Conservation (phyloP, 495 filamentous ascomycete genomes). For the Penicillium lagena region DNA sequence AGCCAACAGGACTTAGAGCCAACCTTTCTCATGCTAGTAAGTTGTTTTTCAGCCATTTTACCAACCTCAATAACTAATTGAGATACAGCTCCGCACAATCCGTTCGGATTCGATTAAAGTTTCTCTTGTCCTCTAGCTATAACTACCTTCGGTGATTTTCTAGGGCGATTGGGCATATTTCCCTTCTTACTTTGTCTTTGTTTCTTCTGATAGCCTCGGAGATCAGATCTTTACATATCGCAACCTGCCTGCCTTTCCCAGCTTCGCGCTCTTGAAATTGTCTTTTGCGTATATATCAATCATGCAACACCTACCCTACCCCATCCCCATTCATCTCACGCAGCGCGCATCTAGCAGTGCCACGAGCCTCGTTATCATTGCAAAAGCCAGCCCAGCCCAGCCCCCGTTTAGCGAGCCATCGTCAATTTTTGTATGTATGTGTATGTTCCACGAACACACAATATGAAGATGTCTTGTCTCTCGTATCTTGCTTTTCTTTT, state of each 20-base stretch:
- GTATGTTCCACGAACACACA: too few relatives aligned
- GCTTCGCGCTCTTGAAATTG: slow-evolving; percentile 7
- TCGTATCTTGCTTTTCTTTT: slow-evolving; percentile 4
- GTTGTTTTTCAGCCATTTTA: slow-evolving; percentile 32
- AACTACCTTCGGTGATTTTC: slow-evolving; percentile 15
- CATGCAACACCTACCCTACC: not conserved
- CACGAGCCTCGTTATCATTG: slow-evolving; percentile 5
- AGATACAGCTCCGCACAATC: slow-evolving; percentile 73
- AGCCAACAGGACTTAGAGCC: slow-evolving; percentile 83
- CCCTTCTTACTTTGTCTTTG: slow-evolving; percentile 7
- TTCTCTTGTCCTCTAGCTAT: slow-evolving; percentile 1
- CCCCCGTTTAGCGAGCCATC: slow-evolving; percentile 12
- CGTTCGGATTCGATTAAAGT: slow-evolving; percentile 72
- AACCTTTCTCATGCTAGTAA: slow-evolving; percentile 93
- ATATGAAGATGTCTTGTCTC: not conserved
- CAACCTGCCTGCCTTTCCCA: slow-evolving; percentile 13
- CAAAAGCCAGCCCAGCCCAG: not conserved
- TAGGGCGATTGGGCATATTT: not conserved
- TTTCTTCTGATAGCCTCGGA: slow-evolving; percentile 1
- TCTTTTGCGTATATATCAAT: slow-evolving; percentile 17
- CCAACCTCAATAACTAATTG: slow-evolving; percentile 12
- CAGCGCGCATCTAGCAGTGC: slow-evolving; percentile 9
- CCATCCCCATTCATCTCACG: not conserved
- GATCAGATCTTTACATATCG: slow-evolving; percentile 3
- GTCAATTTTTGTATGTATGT: not conserved